A percentile compares a stretch with the other conserved stretches of the same genome.
These are phyloP conservation scores for Chamaenerion angustifolium DNA, from an alignment of 345 rosid species.

Conservation along the genomic window DNA sequence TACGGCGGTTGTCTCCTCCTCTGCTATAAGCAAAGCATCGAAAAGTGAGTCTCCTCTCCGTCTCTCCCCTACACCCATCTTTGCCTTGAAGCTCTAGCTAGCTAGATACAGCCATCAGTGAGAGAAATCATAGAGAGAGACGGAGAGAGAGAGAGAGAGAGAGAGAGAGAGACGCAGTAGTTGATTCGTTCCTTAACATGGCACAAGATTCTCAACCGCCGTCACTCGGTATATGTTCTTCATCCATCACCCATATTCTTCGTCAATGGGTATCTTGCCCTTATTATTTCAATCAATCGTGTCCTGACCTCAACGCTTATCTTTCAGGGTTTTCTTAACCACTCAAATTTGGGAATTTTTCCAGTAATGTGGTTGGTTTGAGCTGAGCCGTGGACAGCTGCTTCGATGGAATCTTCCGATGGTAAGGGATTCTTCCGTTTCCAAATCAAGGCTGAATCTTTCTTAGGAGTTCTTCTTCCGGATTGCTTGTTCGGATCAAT, in stretches of 20 bases:
- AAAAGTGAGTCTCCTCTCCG: neutral
- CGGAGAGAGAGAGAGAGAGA: neutral
- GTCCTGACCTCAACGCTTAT: neutral
- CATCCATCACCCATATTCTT: neutral
- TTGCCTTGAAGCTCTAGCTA: neutral
- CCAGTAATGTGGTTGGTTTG: neutral
- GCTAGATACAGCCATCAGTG: neutral
- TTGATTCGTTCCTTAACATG: constrained; percentile 1
- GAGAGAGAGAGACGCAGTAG: neutral
- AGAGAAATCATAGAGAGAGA: no score
- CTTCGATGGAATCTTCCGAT: constrained; percentile 4
- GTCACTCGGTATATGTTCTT: neutral
- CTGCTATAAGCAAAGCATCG: neutral
- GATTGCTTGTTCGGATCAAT: neutral
- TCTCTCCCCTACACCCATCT: neutral
- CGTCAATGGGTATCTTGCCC: no score
- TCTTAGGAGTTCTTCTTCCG: neutral
- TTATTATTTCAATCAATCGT: no score
- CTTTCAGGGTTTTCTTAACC: neutral
- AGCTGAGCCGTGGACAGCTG: neutral
- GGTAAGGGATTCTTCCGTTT: neutral
- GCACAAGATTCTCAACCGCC: neutral
- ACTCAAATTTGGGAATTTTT: no score
- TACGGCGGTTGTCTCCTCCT: neutral
- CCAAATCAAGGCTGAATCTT: no score